Evolutionary conservation across 2,329 filamentous ascomycete genomes (phyloP).

Genomic region (Sporothrix protearum): DNA sequence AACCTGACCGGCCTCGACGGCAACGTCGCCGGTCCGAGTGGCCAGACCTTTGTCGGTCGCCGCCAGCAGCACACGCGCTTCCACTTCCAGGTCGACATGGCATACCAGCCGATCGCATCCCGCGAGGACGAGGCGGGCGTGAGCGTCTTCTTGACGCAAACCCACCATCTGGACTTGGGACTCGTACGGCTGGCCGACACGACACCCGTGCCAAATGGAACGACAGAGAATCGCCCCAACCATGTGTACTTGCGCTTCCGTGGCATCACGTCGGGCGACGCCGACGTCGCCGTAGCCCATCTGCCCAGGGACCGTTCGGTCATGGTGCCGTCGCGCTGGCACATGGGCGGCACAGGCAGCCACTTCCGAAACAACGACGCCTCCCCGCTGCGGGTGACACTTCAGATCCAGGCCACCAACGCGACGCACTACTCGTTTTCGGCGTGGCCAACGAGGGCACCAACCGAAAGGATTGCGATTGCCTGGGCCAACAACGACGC

Average conservation of each 20-base stretch:
- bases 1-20: conserved; percentile 54
- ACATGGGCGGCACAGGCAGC: conserved; percentile 26
- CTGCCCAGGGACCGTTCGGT: conserved; percentile 30
- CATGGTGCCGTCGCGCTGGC: conserved; percentile 42
- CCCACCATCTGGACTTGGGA: conserved; percentile 50
- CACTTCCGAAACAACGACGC: neutral
- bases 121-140: conserved; percentile 51
- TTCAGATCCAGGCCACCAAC: conserved; percentile 45
- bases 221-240: conserved; percentile 21
- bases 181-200: conserved; percentile 38
- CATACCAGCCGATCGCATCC: conserved; percentile 38
- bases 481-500: conserved; percentile 37
- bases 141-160: conserved; percentile 51
- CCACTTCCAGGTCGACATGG: conserved; percentile 46
- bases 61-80: conserved; percentile 56
- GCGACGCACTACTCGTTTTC: conserved; percentile 45
- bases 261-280: conserved; percentile 41
- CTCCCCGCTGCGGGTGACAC: conserved; percentile 32
- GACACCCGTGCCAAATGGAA: conserved; percentile 30
- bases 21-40: conserved; percentile 44
- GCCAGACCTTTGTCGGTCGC: conserved; percentile 55
- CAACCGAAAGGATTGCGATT: conserved; percentile 34
- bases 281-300: conserved; percentile 38
- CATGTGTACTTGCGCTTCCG: conserved; percentile 39
- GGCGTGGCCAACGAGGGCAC: conserved; percentile 34